Evolutionary conservation across 2,329 filamentous ascomycete species (phyloP).

Genomic region (Paecilomyces formosus): DNA sequence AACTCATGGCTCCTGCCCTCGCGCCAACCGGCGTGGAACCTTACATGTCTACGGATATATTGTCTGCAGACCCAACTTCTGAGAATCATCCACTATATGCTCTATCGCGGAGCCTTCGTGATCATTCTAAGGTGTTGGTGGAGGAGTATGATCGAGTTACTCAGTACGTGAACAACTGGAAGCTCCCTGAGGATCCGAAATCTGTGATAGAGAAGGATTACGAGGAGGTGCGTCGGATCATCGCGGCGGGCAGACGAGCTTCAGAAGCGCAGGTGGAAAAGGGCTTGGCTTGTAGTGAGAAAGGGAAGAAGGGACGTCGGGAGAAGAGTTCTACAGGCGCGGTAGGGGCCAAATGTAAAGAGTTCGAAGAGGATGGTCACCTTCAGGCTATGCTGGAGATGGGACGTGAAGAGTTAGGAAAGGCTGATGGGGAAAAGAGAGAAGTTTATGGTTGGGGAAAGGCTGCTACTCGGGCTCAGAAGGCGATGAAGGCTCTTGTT

Average conservation of each 20-base stretch:
- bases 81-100: constrained; percentile 6
- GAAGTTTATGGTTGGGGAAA: constrained; percentile 9
- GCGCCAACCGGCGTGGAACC: constrained; percentile 1
- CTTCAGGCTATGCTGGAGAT: constrained; percentile 13
- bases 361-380: constrained; percentile 9
- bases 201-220: constrained; percentile 8
- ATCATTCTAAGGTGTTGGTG: constrained; percentile 4
- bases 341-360: background rate
- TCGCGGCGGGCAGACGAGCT: constrained; percentile 8
- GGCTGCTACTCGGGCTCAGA: constrained; percentile 8
- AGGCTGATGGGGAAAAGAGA: background rate
- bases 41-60: background rate
- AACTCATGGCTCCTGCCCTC: constrained; percentile 6
- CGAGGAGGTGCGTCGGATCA: constrained; percentile 9
- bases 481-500: constrained; percentile 4
- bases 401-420: constrained; percentile 3
- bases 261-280: constrained; percentile 8
- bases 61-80: background rate
- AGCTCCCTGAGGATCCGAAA: constrained; percentile 4
- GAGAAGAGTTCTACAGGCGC: background rate
- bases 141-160: constrained; percentile 6
- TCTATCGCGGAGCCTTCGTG: constrained; percentile 4
- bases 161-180: constrained; percentile 1
- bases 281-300: constrained; percentile 4
- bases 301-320: background rate